A percentile compares a stretch with the other conserved stretches of the same genome.
Conservation (phyloP, 352 stramenopile genomes). For the Phytophthora syringae region DNA sequence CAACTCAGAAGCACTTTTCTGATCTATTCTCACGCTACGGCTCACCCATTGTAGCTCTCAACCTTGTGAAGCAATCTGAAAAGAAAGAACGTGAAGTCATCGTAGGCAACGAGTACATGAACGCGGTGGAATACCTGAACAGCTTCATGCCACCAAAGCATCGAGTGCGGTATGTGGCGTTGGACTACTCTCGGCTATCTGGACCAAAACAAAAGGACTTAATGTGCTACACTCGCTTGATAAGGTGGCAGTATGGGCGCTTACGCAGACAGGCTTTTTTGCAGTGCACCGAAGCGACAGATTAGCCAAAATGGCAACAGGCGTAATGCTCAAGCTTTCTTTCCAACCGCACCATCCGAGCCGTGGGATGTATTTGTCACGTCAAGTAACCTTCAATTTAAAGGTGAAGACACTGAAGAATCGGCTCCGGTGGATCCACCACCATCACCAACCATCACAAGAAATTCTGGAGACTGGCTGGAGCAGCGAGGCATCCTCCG, state of each 20-base stretch:
- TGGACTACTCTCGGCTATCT: slow-evolving; percentile 95
- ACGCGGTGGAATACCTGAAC: slow-evolving; percentile 99
- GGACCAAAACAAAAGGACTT: slow-evolving; percentile 92
- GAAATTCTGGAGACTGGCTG: slow-evolving; percentile 89
- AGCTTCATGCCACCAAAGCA: slow-evolving; percentile 90
- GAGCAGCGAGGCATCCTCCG: slow-evolving; percentile 98
- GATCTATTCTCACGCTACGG: slow-evolving; percentile 97
- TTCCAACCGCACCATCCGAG: slow-evolving; percentile 28
- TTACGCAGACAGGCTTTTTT: slow-evolving; percentile 99
- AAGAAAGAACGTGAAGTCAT: slow-evolving; percentile 98
- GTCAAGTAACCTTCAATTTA: slow-evolving; percentile 19
- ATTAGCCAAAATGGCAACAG: slow-evolving; percentile 71
- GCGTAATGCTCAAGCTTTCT: slow-evolving; percentile 57
- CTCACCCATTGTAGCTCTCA: slow-evolving; percentile 96
- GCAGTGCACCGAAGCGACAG: slow-evolving; percentile 87
- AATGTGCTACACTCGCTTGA: slow-evolving; percentile 95
- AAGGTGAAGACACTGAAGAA: slow-evolving; percentile 27
- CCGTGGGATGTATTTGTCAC: slow-evolving; percentile 32
- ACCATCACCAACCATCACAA: slow-evolving; percentile 73
- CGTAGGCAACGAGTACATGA: slow-evolving; percentile 97
- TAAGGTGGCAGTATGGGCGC: slow-evolving; percentile 95
- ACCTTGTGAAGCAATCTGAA: slow-evolving; percentile 98
- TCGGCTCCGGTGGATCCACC: slow-evolving; percentile 16
- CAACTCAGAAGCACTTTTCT: slow-evolving; percentile 94
- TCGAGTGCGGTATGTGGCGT: slow-evolving; percentile 96